Base-by-base conservation (phyloP, 306 rosid species). In the Begonia fuchsioides region DNA sequence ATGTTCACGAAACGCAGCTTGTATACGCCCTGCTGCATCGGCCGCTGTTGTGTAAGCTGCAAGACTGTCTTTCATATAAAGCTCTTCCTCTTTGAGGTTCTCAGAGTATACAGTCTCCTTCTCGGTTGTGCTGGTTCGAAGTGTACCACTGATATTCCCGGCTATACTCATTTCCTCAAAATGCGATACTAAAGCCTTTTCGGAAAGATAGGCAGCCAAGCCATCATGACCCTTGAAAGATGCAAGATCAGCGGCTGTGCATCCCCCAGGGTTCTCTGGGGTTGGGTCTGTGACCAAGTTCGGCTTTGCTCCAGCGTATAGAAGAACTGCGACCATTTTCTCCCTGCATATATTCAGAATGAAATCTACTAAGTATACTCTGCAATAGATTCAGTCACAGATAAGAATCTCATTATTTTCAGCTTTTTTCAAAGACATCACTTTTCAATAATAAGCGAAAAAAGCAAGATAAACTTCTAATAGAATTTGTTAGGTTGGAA, bases 11-110 rank as follows among this genome's bases (percentile, higher is more conserved):
- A 75, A 82, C 17, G 98, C 96, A 52, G 76, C 51, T 49, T 82
- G 94, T 64, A 92, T 92, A 62, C 86, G 94, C 19, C 93, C 81
- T 38, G 98, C 98, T 41, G 98, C 98, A 60, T 92, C 87, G 32
- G 98, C 98, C 47, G 93, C 82, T 13, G 83, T 92, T 48, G 69
- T 75, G 50, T 75, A 86, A 57, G 98, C 98, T 61, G 92, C 63
- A 71, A 92, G 54, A 0, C 79, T 76, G 38, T 92, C 98, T 67
- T 75, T 82, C 57, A 92, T 50, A 63, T 62, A 52, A 61, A 66
- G 56, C 72, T 90, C 81, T 3, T 85, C 98, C 74, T 85, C 96
- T 5, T 62, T 66, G 70, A 82, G 66, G 66, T 62, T 77, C 66
- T 72, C 81, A 26, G 75, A 12, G 70, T 64, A 58, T 41, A 15